These are phyloP conservation scores for Cupressus sempervirens DNA, from an alignment of 75 land plant species.

Conservation along the genomic window DNA sequence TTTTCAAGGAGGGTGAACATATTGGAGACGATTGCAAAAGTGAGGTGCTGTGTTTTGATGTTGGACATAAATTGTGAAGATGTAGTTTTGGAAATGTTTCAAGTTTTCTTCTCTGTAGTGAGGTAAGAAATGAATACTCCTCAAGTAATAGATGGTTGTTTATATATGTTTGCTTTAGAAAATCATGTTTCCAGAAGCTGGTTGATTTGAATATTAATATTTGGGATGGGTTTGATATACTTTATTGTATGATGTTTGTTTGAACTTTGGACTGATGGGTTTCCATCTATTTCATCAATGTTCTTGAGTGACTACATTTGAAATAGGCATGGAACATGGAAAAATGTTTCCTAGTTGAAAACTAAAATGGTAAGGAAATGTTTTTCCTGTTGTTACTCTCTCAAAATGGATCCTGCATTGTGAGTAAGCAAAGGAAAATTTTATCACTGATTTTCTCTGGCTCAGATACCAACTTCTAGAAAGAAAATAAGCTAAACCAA, in stretches of 20 bases:
- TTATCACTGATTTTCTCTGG: background rate
- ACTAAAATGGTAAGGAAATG: background rate
- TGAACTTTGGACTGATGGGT: background rate
- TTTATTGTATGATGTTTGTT: background rate
- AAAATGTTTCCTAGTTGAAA: background rate
- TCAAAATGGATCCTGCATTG: background rate
- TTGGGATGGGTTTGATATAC: background rate
- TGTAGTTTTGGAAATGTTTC: slow-evolving; percentile 78
- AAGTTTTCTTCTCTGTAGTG: slow-evolving; percentile 66
- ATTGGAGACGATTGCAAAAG: slow-evolving; percentile 70
- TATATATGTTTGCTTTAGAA: background rate
- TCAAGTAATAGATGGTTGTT: background rate
- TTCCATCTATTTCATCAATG: background rate
- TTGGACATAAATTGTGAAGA: slow-evolving; percentile 84
- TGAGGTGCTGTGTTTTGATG: slow-evolving; percentile 71
- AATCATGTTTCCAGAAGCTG: background rate
- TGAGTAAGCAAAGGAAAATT: background rate
- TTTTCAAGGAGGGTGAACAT: slow-evolving; percentile 71
- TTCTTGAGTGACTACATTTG: background rate
- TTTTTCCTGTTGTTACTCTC: background rate
- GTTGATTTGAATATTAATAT: background rate
- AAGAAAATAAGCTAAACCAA: background rate
- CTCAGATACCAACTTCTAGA: background rate
- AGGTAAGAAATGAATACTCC: slow-evolving; percentile 32
- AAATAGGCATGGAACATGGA: background rate